Percentiles rank a stretch among this genome's conserved stretches.
Evolutionary conservation across 75 land plant species (phyloP).

Genomic region (Pseudotsuga menziesii): DNA sequence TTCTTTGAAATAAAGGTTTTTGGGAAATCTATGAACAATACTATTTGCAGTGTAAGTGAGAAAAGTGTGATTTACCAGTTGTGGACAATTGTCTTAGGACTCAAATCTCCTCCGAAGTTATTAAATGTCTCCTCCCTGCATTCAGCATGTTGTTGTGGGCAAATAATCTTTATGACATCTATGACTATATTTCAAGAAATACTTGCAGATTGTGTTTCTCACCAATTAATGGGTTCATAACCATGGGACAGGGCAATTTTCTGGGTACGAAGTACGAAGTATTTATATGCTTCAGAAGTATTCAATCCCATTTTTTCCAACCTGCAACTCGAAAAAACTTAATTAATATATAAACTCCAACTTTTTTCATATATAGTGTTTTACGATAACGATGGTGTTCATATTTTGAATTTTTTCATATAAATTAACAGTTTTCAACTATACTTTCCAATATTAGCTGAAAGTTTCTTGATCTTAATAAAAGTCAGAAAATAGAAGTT

Average conservation of each 20-base stretch:
- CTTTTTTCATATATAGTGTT: neutral
- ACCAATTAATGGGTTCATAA: constrained; percentile 86
- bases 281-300: constrained; percentile 61
- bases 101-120: constrained; percentile 49
- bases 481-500: too few species aligned
- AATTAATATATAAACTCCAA: neutral
- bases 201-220: constrained; percentile 5
- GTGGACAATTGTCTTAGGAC: constrained; percentile 67
- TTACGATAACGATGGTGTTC: too few species aligned
- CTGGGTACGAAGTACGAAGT: constrained; percentile 82
- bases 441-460: too few species aligned
- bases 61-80: constrained; percentile 59
- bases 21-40: too few species aligned
- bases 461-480: too few species aligned
- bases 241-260: constrained; percentile 72
- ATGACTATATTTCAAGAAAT: neutral
- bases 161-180: neutral
- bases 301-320: constrained; percentile 35
- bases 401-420: too few species aligned
- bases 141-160: neutral
- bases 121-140: constrained; percentile 87
- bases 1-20: too few species aligned
- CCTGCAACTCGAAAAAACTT: constrained; percentile 37
- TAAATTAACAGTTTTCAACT: too few species aligned
- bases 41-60: too few species aligned